These are phyloP conservation scores for Trapa bicornis DNA, from an alignment of 345 rosid genomes.

Conservation along the genomic window DNA sequence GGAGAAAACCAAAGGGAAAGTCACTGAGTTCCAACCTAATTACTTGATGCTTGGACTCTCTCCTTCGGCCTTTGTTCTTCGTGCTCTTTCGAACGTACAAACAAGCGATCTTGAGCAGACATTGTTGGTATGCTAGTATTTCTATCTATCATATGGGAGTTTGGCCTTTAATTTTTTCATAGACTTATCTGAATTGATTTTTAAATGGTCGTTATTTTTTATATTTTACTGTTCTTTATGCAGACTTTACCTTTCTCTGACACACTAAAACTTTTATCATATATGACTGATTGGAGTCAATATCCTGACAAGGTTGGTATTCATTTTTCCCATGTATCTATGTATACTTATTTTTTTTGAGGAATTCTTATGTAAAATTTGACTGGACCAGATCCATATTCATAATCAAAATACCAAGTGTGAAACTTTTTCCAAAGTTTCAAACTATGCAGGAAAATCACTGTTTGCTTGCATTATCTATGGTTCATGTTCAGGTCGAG, in stretches of 20 bases:
- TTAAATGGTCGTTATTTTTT: neutral
- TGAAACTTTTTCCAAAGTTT: neutral
- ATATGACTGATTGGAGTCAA: constrained; percentile 58
- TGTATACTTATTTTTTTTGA: neutral
- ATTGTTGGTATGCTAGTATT: constrained; percentile 46
- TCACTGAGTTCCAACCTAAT: constrained; percentile 52
- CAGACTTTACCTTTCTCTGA: constrained; percentile 91
- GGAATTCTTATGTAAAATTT: neutral
- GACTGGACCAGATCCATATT: neutral
- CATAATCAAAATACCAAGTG: neutral
- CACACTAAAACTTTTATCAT: constrained; percentile 70
- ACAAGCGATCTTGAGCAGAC: constrained; percentile 86
- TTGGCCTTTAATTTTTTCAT: neutral
- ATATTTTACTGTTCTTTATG: constrained; percentile 1
- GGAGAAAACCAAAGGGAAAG: constrained; percentile 49
- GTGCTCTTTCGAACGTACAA: constrained; percentile 53
- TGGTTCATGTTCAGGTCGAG: constrained; percentile 47
- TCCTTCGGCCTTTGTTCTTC: constrained; percentile 69
- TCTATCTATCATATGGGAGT: neutral
- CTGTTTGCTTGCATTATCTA: neutral
- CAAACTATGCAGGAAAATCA: neutral
- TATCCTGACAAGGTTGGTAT: constrained; percentile 70
- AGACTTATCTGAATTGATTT: neutral
- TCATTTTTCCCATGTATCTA: neutral
- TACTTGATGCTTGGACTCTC: constrained; percentile 57